Percentiles rank a stretch among this genome's conserved stretches.
phyloP scores from a whole-genome alignment of 352 stramenopile genomes.

The Pythium vanterpoolii region DNA sequence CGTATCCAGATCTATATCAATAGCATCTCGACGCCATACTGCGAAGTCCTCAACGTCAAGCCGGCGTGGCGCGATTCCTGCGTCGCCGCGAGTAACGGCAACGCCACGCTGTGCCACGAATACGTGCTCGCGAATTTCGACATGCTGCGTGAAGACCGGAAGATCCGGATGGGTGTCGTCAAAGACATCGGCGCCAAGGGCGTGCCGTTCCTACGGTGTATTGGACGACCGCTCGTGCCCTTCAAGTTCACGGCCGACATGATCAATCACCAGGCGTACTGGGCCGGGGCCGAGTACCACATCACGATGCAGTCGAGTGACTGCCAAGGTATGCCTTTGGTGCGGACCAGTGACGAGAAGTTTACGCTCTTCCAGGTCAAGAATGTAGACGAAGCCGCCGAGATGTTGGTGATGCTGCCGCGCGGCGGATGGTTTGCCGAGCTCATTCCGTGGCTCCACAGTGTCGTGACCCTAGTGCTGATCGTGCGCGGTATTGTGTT shows the following conservation, averaged over 20 bases:
- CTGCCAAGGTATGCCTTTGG: conserved; percentile 33
- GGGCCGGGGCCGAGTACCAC: conserved; percentile 38
- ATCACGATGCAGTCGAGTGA: conserved; percentile 50
- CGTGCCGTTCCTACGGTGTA: conserved; percentile 49
- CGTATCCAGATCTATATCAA: conserved; percentile 27
- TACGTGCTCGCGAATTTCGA: conserved; percentile 53
- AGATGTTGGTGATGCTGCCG: conserved; percentile 41
- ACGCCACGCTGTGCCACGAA: conserved; percentile 36
- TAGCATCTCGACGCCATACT: conserved; percentile 34
- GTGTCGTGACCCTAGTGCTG: conserved; percentile 38
- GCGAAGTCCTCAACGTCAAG: conserved; percentile 14
- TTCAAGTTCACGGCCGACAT: conserved; percentile 61
- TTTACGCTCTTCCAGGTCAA: conserved; percentile 42
- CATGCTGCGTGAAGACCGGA: conserved; percentile 23
- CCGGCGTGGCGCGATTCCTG: conserved; percentile 26
- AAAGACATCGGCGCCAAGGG: conserved; percentile 40
- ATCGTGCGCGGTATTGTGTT: conserved; percentile 41
- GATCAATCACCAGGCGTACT: conserved; percentile 47
- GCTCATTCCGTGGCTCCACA: conserved; percentile 35
- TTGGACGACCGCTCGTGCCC: conserved; percentile 26
- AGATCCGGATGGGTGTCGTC: conserved; percentile 30
- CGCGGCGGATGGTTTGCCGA: conserved; percentile 33
- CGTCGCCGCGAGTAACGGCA: conserved; percentile 21
- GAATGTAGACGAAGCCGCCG: conserved; percentile 31
- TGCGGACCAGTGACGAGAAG: conserved; percentile 31